Percentiles rank a stretch among this genome's conserved stretches.
phyloP scores from a whole-genome alignment of 345 rosid species.

The Turnera subulata region DNA sequence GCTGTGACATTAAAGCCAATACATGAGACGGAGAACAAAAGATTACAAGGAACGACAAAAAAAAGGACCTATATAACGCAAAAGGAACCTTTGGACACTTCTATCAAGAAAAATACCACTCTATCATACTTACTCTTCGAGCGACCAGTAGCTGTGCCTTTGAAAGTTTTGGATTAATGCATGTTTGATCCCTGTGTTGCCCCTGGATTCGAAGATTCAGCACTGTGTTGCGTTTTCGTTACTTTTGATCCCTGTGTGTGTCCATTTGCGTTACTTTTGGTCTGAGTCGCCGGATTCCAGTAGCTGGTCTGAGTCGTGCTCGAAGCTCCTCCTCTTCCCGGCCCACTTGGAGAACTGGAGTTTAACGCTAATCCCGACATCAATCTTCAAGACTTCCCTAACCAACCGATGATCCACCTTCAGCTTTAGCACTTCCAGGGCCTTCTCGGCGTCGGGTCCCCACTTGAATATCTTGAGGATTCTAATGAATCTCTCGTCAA shows the following conservation, averaged over 20 bases:
- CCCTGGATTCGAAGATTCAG: too few species aligned
- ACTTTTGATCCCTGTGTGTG: too few species aligned
- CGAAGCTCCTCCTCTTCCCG: slow-evolving; percentile 75
- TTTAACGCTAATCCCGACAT: slow-evolving; percentile 73
- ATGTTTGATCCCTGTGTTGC: too few species aligned
- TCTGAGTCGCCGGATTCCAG: too few species aligned
- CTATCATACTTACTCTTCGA: slow-evolving; percentile 59
- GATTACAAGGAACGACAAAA: neutral
- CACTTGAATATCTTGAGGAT: slow-evolving; percentile 93
- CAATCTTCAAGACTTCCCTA: slow-evolving; percentile 60
- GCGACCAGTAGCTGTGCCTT: slow-evolving; percentile 98
- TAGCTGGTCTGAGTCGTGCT: slow-evolving; percentile 71
- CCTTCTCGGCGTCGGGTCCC: slow-evolving; percentile 97
- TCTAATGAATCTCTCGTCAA: slow-evolving; percentile 89
- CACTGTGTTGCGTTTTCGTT: too few species aligned
- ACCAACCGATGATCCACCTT: slow-evolving; percentile 77
- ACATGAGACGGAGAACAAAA: neutral
- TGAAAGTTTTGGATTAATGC: slow-evolving; percentile 84
- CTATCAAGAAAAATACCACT: neutral
- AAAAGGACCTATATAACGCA: neutral
- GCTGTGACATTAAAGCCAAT: slow-evolving; percentile 44
- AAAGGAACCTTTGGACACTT: neutral
- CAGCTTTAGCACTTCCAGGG: slow-evolving; percentile 77
- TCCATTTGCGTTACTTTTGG: too few species aligned
- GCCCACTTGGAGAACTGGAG: slow-evolving; percentile 89